Evolutionary conservation across 768 basidiomycete genomes (phyloP), one percentile per base, ranked within the genome.

Genomic region (Suillus subluteus): DNA sequence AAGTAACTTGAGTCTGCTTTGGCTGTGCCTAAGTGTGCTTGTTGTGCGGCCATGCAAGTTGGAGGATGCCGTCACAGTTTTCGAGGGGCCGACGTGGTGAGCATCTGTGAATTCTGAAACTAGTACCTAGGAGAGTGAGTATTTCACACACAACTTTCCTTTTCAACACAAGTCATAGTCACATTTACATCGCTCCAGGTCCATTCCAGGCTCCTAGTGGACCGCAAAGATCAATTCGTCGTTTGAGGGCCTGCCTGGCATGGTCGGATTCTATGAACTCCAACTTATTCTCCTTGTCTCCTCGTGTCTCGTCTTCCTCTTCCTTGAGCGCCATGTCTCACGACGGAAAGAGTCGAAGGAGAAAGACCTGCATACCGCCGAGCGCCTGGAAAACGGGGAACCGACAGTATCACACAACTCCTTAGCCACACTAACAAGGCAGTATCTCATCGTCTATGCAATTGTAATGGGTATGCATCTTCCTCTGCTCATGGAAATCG

Each of bases 391-490:
- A 66, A 74, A 75, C 13, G 80, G 80, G n/a, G 68, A 72, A 16
- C 67, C 32, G 30, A 62, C 55, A 3, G 58, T 70, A 23, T 73
- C 76, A 7, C 65, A 63, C 32, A 72, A 70, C 52, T 69, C 77
- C 37, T 68, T 80, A 23, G 72, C 79, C 3, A 67, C 70, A 32
- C 67, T 84, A 63, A 79, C 81, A 2, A 77, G 79, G 68, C 86
- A 86, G 69, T 91, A 91, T 73, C 76, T 91, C 40, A 67, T 84
- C 3, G 90, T 91, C 8, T 92, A 91, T 74, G 90, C 84, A 0
- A 82, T 91, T 30, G 90, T 90, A 32, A 91, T 92, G 91, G 88
- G 90, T 87, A 69, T 58, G 86, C 75, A 23, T 12, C 13, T 30
- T 63, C 11, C 18, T 1, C 50, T n/a, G 16, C 46, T 9, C 41